These are phyloP conservation scores for Fusarium poae DNA, from an alignment of 2,329 filamentous ascomycete genomes.

Conservation along the genomic window DNA sequence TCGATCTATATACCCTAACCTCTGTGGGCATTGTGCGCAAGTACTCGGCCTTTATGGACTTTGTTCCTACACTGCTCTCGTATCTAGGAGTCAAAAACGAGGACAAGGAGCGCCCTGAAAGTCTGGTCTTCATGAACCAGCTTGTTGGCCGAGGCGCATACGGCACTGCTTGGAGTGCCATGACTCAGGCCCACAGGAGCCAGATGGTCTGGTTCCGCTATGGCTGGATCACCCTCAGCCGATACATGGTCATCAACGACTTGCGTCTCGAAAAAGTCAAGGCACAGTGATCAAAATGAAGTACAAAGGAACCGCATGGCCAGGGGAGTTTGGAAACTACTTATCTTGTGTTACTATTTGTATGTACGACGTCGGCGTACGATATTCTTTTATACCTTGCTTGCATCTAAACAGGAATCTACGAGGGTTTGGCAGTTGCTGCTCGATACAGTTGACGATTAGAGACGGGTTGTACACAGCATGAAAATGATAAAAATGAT, in stretches of 20 bases:
- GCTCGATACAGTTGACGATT: constrained; percentile 1
- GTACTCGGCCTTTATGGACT: constrained; percentile 83
- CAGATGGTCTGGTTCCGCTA: constrained; percentile 99
- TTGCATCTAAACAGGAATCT: constrained; percentile 10
- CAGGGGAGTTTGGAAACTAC: constrained; percentile 23
- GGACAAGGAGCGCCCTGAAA: constrained; percentile 60
- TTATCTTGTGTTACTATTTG: constrained; percentile 15
- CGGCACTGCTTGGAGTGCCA: constrained; percentile 79
- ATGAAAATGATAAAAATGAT: not conserved
- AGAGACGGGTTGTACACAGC: not conserved
- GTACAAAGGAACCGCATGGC: constrained; percentile 29
- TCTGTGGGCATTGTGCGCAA: constrained; percentile 81
- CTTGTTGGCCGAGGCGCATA: constrained; percentile 70
- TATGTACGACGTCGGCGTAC: constrained; percentile 19
- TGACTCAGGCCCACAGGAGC: constrained; percentile 90
- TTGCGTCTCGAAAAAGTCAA: constrained; percentile 67
- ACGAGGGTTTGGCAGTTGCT: constrained; percentile 2
- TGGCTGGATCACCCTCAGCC: constrained; percentile 90
- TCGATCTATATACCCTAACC: constrained; percentile 87
- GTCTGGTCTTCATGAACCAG: constrained; percentile 78
- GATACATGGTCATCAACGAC: constrained; percentile 98
- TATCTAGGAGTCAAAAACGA: constrained; percentile 54
- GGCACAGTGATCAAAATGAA: constrained; percentile 18
- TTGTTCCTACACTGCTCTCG: constrained; percentile 73
- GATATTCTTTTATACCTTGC: constrained; percentile 16